phyloP scores from a whole-genome alignment of 768 basidiomycete species.

The Daedaleopsis nitida region DNA sequence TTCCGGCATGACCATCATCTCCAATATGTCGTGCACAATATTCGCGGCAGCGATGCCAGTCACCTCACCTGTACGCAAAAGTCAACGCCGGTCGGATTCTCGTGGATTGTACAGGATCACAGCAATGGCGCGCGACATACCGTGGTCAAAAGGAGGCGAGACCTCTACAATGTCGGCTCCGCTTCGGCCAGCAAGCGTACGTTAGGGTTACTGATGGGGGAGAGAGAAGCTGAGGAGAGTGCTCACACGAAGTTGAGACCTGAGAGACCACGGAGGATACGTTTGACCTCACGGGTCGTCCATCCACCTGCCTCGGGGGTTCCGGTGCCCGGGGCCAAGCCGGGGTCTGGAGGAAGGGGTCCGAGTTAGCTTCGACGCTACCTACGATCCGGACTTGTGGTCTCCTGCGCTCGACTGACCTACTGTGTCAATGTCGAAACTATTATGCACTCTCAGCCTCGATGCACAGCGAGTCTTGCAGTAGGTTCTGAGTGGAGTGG shows the following conservation, averaged over 20 bases:
- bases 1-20: slow-evolving; percentile 51
- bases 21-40: slow-evolving; percentile 68
- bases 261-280: slow-evolving; percentile 75
- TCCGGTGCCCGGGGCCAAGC: slow-evolving; percentile 78
- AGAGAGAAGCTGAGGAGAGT: not conserved
- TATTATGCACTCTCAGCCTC: slow-evolving; percentile 24
- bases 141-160: slow-evolving; percentile 72
- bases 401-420: too few relatives aligned
- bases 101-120: not conserved
- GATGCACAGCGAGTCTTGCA: not conserved
- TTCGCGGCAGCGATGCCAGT: slow-evolving; percentile 71
- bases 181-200: slow-evolving; percentile 33
- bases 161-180: slow-evolving; percentile 78
- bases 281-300: slow-evolving; percentile 83
- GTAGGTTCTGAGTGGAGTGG: slow-evolving; percentile 41
- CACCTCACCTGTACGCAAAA: slow-evolving; percentile 50
- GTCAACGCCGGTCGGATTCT: not conserved
- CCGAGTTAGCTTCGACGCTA: too few relatives aligned
- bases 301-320: slow-evolving; percentile 86
- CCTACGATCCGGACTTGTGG: too few relatives aligned
- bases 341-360: slow-evolving; percentile 55
- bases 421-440: slow-evolving; percentile 82
- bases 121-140: slow-evolving; percentile 46
- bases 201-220: not conserved
- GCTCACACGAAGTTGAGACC: slow-evolving; percentile 80